Evolutionary conservation across 1,284 basidiomycete genomes (phyloP).

Genomic region (Termitomyces sp.): DNA sequence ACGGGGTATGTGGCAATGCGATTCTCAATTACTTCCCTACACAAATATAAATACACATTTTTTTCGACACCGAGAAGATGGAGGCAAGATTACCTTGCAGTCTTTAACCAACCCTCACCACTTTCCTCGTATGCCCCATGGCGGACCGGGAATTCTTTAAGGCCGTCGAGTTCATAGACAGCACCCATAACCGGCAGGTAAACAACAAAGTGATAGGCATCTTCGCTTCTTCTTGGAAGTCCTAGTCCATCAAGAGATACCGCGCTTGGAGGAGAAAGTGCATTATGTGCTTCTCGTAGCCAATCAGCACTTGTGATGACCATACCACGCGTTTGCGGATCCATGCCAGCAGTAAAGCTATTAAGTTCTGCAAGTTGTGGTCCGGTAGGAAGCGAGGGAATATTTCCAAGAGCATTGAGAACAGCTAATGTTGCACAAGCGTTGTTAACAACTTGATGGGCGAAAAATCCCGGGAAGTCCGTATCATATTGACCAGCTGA

Average conservation of each 20-base stretch:
- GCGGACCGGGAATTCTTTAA: slow-evolving; percentile 73
- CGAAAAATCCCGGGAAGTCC: slow-evolving; percentile 83
- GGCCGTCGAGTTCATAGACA: slow-evolving; percentile 88
- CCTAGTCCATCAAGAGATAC: slow-evolving; percentile 76
- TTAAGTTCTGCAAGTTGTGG: slow-evolving; percentile 70
- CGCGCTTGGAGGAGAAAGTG: slow-evolving; percentile 82
- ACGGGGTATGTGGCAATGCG: slow-evolving; percentile 85
- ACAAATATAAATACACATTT: slow-evolving; percentile 3
- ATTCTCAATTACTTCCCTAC: slow-evolving; percentile 75
- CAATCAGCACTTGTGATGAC: slow-evolving; percentile 84
- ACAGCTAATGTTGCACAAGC: slow-evolving; percentile 91
- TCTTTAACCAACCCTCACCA: slow-evolving; percentile 77
- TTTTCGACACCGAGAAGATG: neutral
- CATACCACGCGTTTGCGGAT: slow-evolving; percentile 80
- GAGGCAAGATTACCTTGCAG: slow-evolving; percentile 54
- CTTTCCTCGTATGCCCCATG: slow-evolving; percentile 67
- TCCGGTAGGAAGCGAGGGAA: slow-evolving; percentile 65
- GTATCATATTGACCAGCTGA: slow-evolving; percentile 61
- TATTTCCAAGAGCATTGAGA: slow-evolving; percentile 89
- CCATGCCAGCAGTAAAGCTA: slow-evolving; percentile 79
- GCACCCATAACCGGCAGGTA: slow-evolving; percentile 81
- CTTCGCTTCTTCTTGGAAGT: slow-evolving; percentile 68
- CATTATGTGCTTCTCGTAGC: slow-evolving; percentile 82
- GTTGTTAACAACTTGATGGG: slow-evolving; percentile 91
- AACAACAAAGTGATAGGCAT: slow-evolving; percentile 91